Evolutionary conservation across 371 early-diverging fungal species (phyloP).

Genomic region (Mucor irregularis): DNA sequence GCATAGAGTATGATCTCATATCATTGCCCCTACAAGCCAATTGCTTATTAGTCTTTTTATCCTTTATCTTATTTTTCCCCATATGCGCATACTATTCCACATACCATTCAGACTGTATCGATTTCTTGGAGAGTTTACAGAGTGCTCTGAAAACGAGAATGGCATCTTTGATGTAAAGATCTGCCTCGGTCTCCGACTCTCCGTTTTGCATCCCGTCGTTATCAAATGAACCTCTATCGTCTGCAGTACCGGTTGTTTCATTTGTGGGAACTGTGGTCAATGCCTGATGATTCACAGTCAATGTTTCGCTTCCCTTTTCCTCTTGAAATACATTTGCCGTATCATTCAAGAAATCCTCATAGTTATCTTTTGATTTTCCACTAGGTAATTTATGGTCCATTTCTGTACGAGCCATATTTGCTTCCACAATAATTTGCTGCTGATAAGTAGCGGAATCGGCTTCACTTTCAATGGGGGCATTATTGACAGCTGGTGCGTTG

Average conservation of each 20-base stretch:
- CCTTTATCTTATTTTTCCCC: no score
- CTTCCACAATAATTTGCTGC: constrained; percentile 52
- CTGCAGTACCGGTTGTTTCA: constrained; percentile 15
- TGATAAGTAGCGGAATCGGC: constrained; percentile 27
- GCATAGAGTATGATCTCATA: constrained; percentile 58
- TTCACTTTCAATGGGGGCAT: constrained; percentile 11
- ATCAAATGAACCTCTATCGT: constrained; percentile 37
- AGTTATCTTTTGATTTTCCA: constrained; percentile 41
- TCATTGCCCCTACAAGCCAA: constrained; percentile 40
- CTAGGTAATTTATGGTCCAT: constrained; percentile 40
- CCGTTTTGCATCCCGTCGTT: constrained; percentile 22
- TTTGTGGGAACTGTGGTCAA: not conserved
- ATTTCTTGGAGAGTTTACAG: constrained; percentile 88
- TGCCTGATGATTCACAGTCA: not conserved
- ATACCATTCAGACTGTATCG: constrained; percentile 55
- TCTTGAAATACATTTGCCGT: constrained; percentile 49
- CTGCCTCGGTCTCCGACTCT: constrained; percentile 42
- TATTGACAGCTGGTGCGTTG: not conserved
- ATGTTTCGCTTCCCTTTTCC: constrained; percentile 11
- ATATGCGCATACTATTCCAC: not conserved
- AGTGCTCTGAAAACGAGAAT: constrained; percentile 90
- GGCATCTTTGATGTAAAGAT: constrained; percentile 71
- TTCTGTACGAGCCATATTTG: constrained; percentile 50
- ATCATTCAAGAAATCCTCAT: constrained; percentile 49
- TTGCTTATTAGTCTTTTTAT: not conserved